Evolutionary conservation across 2,329 filamentous ascomycete genomes (phyloP), one percentile per base, ranked within the genome.

Genomic region (Rugonectria rugulosa): DNA sequence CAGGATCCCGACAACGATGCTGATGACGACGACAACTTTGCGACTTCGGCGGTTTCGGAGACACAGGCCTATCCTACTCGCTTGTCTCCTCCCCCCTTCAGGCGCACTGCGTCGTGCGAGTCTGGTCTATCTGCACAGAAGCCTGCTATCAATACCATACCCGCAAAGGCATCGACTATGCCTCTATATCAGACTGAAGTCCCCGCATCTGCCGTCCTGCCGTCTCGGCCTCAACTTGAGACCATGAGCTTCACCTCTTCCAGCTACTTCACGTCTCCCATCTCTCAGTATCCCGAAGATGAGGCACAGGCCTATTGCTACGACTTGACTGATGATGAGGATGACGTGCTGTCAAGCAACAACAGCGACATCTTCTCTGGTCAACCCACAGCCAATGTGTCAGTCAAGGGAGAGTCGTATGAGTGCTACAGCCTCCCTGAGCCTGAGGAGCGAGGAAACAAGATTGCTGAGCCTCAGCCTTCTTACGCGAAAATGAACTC

Each of bases 11-110:
- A 86, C 56, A 82, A 86, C 59, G 85, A 86, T 68, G 74, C 73
- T 38, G 83, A 86, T 44, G 83, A 87, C 57, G 84, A 87, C 62
- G 82, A 86, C 60, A 87, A 87, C 71, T 87, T 88, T 63, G 83
- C 83, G n/a, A 79, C 77, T 4, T 80, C 80, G 1, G 77, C 79
- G 4, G 65, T 71, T 6, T 78, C 78, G 0, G 82, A 84, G 48
- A 73, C 57, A 3, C 72, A 75, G 19, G 68, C 75, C 1, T 80
- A 76, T 54, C 68, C 74, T 17, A 82, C 80, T 2, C 71, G 75
- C 34, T 70, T 85, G 14, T 85, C 83, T 3, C 82, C 83, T 8
- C 82, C 83, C 1, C 83, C 83, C 0, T 75, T 77, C 37, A 77
- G 76, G 57, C 77, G 79, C 19, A 63, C 62, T 15, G 60, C 54